These are phyloP conservation scores for Penicillium fuscoglaucum DNA, from an alignment of 2,329 filamentous ascomycete species.

Conservation along the genomic window DNA sequence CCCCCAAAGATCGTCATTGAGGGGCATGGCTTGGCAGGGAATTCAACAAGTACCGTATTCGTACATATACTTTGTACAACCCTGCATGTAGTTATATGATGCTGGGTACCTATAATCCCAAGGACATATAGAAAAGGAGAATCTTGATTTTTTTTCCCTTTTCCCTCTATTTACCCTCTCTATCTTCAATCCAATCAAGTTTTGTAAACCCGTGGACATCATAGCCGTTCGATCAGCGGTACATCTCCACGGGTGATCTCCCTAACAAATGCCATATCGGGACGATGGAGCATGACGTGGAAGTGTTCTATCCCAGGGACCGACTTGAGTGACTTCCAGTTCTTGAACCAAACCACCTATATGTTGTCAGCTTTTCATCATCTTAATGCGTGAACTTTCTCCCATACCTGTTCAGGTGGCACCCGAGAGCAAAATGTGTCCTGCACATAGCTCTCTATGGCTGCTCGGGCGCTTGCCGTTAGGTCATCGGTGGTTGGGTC, in stretches of 20 bases:
- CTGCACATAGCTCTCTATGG: constrained; percentile 71
- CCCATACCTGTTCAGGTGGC: constrained; percentile 39
- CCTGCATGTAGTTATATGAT: neutral
- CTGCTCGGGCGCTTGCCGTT: constrained; percentile 60
- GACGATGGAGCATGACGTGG: constrained; percentile 84
- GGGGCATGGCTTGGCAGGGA: constrained; percentile 24
- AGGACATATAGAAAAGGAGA: neutral
- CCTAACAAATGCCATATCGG: constrained; percentile 67
- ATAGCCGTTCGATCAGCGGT: constrained; percentile 58
- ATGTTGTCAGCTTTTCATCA: constrained; percentile 14
- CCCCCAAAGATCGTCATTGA: constrained; percentile 17
- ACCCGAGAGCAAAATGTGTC: constrained; percentile 60
- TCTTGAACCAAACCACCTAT: constrained; percentile 85
- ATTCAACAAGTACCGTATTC: neutral
- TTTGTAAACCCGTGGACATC: neutral
- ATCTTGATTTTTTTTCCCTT: neutral
- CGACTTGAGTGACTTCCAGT: constrained; percentile 82
- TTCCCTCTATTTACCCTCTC: neutral
- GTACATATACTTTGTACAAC: neutral
- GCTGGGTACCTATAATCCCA: neutral
- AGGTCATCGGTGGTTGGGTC: constrained; percentile 66
- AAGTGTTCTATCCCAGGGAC: constrained; percentile 89
- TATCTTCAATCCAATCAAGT: neutral
- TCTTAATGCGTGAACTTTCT: constrained; percentile 27
- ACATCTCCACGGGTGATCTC: constrained; percentile 73